Conservation (phyloP, 1,284 basidiomycete species). For the Boletellus deceptivus region DNA sequence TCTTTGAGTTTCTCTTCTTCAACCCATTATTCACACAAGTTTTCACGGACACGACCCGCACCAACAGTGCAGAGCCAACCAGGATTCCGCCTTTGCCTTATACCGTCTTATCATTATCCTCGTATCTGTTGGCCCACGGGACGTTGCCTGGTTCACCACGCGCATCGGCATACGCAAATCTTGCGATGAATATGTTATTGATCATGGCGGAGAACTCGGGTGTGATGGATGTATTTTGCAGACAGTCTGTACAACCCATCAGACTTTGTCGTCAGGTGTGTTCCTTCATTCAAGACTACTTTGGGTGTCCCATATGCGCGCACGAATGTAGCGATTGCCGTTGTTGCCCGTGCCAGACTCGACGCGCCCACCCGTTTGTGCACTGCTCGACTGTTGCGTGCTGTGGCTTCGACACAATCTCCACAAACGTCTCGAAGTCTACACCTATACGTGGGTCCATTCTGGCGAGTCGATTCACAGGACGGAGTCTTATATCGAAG, state of each 20-base stretch:
- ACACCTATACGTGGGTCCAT: constrained; percentile 50
- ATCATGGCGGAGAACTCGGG: constrained; percentile 48
- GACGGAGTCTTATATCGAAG: background rate
- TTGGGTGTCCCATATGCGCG: background rate
- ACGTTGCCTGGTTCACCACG: constrained; percentile 55
- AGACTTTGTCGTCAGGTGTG: constrained; percentile 61
- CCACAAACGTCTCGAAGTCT: constrained; percentile 55
- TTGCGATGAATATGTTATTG: constrained; percentile 52
- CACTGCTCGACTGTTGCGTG: constrained; percentile 60
- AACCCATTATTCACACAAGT: constrained; percentile 48
- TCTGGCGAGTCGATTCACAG: background rate
- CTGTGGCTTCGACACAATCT: constrained; percentile 70
- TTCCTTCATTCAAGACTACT: background rate
- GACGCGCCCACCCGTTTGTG: constrained; percentile 48
- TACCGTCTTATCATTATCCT: constrained; percentile 53
- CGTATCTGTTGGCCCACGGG: constrained; percentile 63
- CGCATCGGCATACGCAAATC: constrained; percentile 57
- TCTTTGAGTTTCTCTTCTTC: constrained; percentile 56
- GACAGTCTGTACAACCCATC: constrained; percentile 39
- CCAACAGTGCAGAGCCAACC: constrained; percentile 19
- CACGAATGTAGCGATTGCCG: constrained; percentile 45
- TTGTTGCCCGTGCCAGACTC: constrained; percentile 41
- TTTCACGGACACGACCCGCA: constrained; percentile 39
- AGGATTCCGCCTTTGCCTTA: constrained; percentile 38
- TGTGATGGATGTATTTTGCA: constrained; percentile 45